Evolutionary conservation across 805 yeast genomes (phyloP).

Genomic region (Kregervanrija pseudodelftensis): DNA sequence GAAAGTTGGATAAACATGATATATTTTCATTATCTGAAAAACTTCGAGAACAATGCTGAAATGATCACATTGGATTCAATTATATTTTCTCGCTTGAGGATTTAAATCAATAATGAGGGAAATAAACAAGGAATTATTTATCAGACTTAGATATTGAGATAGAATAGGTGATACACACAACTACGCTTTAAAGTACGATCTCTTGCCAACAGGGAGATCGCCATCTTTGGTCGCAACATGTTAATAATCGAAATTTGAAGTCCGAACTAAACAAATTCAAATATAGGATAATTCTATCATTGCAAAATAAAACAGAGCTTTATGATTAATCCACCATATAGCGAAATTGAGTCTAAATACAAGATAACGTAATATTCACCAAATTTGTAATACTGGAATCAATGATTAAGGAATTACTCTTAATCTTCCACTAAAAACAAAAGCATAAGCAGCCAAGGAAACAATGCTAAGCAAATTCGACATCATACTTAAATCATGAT

Average conservation of each 20-base stretch:
- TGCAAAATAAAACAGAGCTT: constrained; percentile 15
- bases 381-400: constrained; percentile 11
- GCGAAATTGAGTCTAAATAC: not conserved
- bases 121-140: constrained; percentile 42
- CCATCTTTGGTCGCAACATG: too few relatives aligned
- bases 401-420: constrained; percentile 14
- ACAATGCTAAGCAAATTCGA: constrained; percentile 59
- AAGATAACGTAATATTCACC: not conserved
- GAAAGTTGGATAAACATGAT: constrained; percentile 35
- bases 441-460: constrained; percentile 66
- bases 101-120: constrained; percentile 47
- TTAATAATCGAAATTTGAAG: too few relatives aligned
- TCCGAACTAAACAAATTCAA: too few relatives aligned
- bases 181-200: constrained; percentile 65
- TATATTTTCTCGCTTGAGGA: constrained; percentile 48
- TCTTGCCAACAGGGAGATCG: constrained; percentile 78
- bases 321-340: too few relatives aligned
- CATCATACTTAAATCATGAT: constrained; percentile 70
- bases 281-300: constrained; percentile 22
- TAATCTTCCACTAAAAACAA: constrained; percentile 37
- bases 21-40: constrained; percentile 34
- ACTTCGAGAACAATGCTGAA: constrained; percentile 48
- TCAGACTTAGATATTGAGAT: too few relatives aligned
- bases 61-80: constrained; percentile 51
- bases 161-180: too few relatives aligned